Conservation (phyloP, 768 basidiomycete genomes). For the Xerocomellus chrysenteron region DNA sequence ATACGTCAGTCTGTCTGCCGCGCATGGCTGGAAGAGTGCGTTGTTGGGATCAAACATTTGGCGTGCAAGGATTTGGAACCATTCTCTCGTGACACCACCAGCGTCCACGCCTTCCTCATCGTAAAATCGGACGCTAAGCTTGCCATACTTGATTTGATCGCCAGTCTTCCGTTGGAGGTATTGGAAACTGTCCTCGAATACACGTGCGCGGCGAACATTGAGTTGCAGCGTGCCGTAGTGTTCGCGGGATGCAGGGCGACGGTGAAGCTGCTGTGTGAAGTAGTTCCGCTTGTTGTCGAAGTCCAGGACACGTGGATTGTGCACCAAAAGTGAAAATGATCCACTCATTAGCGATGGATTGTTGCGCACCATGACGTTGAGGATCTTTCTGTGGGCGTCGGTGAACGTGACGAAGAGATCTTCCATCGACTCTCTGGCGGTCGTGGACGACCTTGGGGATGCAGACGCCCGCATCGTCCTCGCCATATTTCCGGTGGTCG, state of each 20-base stretch:
- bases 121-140: slow-evolving; percentile 93
- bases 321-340: slow-evolving; percentile 93
- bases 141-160: slow-evolving; percentile 97
- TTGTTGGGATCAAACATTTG: slow-evolving; percentile 99
- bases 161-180: slow-evolving; percentile 85
- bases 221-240: slow-evolving; percentile 82
- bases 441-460: slow-evolving; percentile 68
- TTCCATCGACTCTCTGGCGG: slow-evolving; percentile 76
- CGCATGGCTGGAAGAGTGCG: slow-evolving; percentile 96
- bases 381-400: slow-evolving; percentile 86
- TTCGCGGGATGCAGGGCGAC: slow-evolving; percentile 74
- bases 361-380: slow-evolving; percentile 97
- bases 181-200: slow-evolving; percentile 98
- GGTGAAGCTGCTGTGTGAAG: slow-evolving; percentile 89
- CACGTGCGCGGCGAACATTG: slow-evolving; percentile 85
- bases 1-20: slow-evolving; percentile 91
- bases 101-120: slow-evolving; percentile 99
- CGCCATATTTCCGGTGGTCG: slow-evolving; percentile 40
- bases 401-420: slow-evolving; percentile 94
- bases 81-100: slow-evolving; percentile 96
- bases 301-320: slow-evolving; percentile 95
- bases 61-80: slow-evolving; percentile 96
- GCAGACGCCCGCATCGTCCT: slow-evolving; percentile 61
- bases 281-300: slow-evolving; percentile 99
- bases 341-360: slow-evolving; percentile 98